phyloP scores from a whole-genome alignment of 2,329 filamentous ascomycete species.

The Ophiognomonia clavigignenti-juglandacearum region DNA sequence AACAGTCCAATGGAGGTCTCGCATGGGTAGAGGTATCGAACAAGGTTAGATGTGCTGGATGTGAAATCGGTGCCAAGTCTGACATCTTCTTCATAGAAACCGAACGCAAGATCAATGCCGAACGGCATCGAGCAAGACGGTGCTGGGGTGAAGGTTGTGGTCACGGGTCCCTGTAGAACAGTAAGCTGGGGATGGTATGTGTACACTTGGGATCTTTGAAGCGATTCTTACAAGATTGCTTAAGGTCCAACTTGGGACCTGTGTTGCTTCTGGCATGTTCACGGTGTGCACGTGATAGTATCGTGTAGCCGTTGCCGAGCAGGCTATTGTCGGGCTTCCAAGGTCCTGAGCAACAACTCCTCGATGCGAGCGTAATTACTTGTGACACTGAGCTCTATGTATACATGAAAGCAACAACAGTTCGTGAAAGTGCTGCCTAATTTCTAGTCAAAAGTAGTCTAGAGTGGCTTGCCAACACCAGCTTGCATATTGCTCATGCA shows the following conservation, averaged over 20 bases:
- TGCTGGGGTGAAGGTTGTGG: slow-evolving; percentile 10
- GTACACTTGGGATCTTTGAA: neutral
- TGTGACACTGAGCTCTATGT: too few relatives aligned
- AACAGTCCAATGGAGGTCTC: neutral
- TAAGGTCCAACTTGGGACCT: neutral
- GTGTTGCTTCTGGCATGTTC: neutral
- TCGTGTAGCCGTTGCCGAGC: too few relatives aligned
- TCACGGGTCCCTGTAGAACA: slow-evolving; percentile 5
- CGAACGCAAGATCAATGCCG: neutral
- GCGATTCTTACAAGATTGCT: neutral
- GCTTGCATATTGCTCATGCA: too few relatives aligned
- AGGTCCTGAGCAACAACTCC: too few relatives aligned
- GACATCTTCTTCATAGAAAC: neutral
- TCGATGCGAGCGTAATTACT: too few relatives aligned
- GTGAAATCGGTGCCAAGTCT: neutral
- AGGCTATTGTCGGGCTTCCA: too few relatives aligned
- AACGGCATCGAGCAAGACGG: slow-evolving; percentile 3
- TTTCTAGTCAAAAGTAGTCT: too few relatives aligned
- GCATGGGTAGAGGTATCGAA: neutral
- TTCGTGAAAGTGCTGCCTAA: too few relatives aligned
- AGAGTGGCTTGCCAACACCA: too few relatives aligned
- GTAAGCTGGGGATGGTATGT: neutral
- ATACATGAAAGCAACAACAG: too few relatives aligned
- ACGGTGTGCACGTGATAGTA: too few relatives aligned
- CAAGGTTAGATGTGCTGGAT: neutral